Base-by-base conservation (phyloP, 306 rosid species). In the Cicer judaicum region DNA sequence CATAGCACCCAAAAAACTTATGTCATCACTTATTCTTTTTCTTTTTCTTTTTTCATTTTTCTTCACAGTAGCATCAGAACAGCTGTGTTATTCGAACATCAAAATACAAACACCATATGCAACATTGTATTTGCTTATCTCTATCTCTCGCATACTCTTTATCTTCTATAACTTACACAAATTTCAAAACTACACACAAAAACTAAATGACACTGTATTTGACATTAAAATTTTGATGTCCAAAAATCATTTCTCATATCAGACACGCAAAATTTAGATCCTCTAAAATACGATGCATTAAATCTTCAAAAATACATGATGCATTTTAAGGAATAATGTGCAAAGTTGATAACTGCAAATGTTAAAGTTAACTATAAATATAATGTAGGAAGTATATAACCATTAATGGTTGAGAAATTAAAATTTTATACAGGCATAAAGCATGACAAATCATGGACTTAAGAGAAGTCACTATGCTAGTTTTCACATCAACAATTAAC, bases 401-500 rank as follows among this genome's bases (percentile, higher is more conserved):
- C 10, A 8, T 47, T 62, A 16, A 47, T 2, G 40, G 50, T 39
- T 7, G 55, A 54, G 41, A 48, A 74, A 48, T 46, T 47, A 9
- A 36, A 74, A 39, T 36, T 61, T 10, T 7, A 5, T 47, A 41
- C 15, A 64, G 2, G 47, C 44, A 38, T 49, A 49, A 15, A 5
- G 36, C 64, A 18, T 63, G 19, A 12, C 29, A 50, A 18, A 38
- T 38, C 24, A 12, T 18, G 36, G 34, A 75, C 42, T 63, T 6
- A 1, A 2, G 16, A 62, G 24, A 62, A 60, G 48, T 34, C 40
- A 10, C n/a, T 15, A 9, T 14, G 46, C 47, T 14, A 61, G 16
- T 5, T 64, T 77, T 46, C 38, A 36, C 41, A 39, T 36, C 70
- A 77, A 19, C 10, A 21, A 68, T 11, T 69, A 59, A 57, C 63